These are phyloP conservation scores for Alternaria arborescens DNA, from an alignment of 2,329 filamentous ascomycete species.

Conservation along the genomic window DNA sequence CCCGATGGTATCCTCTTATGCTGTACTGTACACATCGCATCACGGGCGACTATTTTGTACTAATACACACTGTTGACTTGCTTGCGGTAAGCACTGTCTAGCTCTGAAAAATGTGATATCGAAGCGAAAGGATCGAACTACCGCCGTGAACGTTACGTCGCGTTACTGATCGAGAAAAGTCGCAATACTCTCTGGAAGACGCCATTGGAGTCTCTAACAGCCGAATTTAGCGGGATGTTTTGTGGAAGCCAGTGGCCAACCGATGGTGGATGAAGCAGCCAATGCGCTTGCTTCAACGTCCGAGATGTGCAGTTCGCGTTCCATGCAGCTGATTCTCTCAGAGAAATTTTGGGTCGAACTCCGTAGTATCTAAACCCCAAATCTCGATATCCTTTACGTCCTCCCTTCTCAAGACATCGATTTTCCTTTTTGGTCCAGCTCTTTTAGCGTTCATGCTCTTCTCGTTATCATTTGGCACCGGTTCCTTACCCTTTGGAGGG, in stretches of 20 bases:
- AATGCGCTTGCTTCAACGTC: not conserved
- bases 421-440: constrained; percentile 39
- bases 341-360: constrained; percentile 43
- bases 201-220: not conserved
- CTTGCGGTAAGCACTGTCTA: not conserved
- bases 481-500: constrained; percentile 25
- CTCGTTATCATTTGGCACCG: constrained; percentile 20
- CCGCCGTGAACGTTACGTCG: not conserved
- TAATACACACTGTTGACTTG: not conserved
- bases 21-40: not conserved
- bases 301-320: not conserved
- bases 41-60: not conserved
- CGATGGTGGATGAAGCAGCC: not conserved
- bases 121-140: not conserved
- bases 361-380: constrained; percentile 54
- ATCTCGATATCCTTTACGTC: constrained; percentile 55
- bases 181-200: not conserved
- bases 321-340: constrained; percentile 13
- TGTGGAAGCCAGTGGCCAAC: not conserved
- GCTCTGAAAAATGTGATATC: not conserved
- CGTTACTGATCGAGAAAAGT: not conserved
- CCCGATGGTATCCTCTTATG: not conserved
- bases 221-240: not conserved
- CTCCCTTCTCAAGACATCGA: constrained; percentile 45
- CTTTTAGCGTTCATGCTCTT: constrained; percentile 39